Evolutionary conservation across 495 filamentous ascomycete species (phyloP).

Genomic region (Talaromyces ruber): DNA sequence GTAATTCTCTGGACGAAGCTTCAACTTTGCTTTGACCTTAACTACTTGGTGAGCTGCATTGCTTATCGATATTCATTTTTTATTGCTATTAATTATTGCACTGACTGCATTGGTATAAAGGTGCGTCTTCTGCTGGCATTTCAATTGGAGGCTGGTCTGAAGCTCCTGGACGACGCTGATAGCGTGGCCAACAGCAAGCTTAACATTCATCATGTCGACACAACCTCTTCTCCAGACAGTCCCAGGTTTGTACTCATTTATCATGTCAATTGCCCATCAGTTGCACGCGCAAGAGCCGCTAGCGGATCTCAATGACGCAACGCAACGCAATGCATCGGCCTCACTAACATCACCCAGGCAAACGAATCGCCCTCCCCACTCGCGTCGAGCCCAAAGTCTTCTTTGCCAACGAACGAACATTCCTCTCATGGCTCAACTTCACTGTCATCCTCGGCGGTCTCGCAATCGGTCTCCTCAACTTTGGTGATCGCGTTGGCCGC

Average conservation of each 20-base stretch:
- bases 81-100: background rate
- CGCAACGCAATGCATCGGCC: background rate
- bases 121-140: background rate
- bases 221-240: constrained; percentile 91
- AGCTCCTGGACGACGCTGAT: background rate
- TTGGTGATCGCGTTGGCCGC: constrained; percentile 85
- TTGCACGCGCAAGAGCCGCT: background rate
- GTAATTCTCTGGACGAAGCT: background rate
- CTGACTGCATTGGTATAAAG: background rate
- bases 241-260: constrained; percentile 36
- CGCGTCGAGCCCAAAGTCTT: constrained; percentile 99
- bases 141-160: background rate
- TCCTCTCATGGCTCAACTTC: constrained; percentile 99
- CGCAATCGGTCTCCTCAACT: constrained; percentile 94
- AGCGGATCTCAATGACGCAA: background rate
- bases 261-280: background rate
- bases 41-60: background rate
- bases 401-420: constrained; percentile 99
- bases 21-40: background rate
- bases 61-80: background rate
- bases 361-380: constrained; percentile 95
- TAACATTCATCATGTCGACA: constrained; percentile 62
- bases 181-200: background rate
- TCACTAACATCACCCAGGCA: constrained; percentile 47
- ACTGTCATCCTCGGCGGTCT: constrained; percentile 94